Evolutionary conservation across 176 grass and related monocot species (phyloP).

Genomic region (Bolboschoenus planiculmis): DNA sequence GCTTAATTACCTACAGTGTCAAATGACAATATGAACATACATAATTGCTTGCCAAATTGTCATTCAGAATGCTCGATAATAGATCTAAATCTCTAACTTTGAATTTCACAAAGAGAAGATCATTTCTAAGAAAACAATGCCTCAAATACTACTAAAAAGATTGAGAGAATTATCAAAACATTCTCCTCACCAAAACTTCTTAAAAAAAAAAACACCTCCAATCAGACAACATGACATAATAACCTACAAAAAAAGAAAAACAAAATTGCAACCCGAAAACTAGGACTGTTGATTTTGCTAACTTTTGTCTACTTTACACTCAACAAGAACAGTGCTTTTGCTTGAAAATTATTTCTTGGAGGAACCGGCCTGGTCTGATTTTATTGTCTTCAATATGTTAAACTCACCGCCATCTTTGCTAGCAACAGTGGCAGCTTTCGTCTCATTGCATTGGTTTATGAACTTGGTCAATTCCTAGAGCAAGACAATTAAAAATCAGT

Average conservation of each 20-base stretch:
- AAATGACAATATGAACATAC: too few species aligned
- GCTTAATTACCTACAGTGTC: background rate
- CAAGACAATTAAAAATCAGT: background rate
- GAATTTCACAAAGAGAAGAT: background rate
- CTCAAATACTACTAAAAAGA: background rate
- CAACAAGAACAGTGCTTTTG: background rate
- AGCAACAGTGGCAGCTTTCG: conserved; percentile 56
- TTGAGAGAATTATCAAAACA: background rate
- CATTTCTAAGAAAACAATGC: background rate
- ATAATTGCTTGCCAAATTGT: background rate
- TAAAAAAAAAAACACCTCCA: background rate
- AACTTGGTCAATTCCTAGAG: conserved; percentile 65
- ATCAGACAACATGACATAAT: background rate
- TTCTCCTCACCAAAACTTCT: background rate
- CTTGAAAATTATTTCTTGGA: conserved; percentile 32
- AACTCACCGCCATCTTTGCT: conserved; percentile 72
- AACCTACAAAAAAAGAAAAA: background rate
- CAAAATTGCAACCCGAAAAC: background rate
- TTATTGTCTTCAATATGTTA: conserved; percentile 36
- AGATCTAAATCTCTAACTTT: background rate
- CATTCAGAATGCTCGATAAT: background rate
- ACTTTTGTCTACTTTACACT: background rate
- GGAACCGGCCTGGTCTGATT: conserved; percentile 33
- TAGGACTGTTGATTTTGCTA: background rate
- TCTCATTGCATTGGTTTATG: conserved; percentile 69